A percentile compares a stretch with the other conserved stretches of the same genome.
phyloP scores from a whole-genome alignment of 2,329 filamentous ascomycete genomes.

The Arthrinium puccinioides region DNA sequence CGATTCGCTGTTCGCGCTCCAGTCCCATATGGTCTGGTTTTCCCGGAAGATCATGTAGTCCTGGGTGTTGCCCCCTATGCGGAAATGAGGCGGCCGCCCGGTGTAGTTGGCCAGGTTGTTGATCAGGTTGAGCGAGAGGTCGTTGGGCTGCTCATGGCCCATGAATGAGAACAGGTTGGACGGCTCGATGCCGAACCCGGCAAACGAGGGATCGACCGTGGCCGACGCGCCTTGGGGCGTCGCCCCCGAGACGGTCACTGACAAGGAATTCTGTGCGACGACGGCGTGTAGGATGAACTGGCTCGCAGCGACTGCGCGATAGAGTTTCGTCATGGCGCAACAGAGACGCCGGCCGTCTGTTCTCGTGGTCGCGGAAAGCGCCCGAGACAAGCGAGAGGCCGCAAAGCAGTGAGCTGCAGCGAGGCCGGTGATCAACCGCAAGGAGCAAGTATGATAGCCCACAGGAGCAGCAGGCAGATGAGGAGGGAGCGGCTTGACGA shows the following conservation, averaged over 20 bases:
- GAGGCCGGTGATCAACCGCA: too few relatives aligned
- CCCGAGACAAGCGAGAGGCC: too few relatives aligned
- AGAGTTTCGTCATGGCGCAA: constrained; percentile 1
- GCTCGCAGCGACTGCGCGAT: neutral
- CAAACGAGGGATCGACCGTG: constrained; percentile 33
- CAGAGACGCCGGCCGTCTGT: too few relatives aligned
- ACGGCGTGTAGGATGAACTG: neutral
- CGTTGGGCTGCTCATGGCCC: constrained; percentile 31
- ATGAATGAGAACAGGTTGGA: constrained; percentile 45
- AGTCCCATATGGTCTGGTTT: constrained; percentile 25
- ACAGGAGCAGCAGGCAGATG: too few relatives aligned
- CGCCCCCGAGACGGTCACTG: constrained; percentile 5
- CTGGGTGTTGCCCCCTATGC: constrained; percentile 42
- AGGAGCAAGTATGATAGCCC: too few relatives aligned
- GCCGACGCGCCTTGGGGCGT: constrained; percentile 8
- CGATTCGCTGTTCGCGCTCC: constrained; percentile 29
- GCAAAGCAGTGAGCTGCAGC: too few relatives aligned
- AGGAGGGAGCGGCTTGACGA: too few relatives aligned
- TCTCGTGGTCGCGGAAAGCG: too few relatives aligned
- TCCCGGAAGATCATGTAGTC: constrained; percentile 40
- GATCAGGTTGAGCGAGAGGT: constrained; percentile 37
- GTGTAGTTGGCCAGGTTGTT: constrained; percentile 40
- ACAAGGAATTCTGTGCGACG: constrained; percentile 17
- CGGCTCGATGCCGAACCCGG: constrained; percentile 44
- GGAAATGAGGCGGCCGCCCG: constrained; percentile 38